phyloP scores from a whole-genome alignment of 352 stramenopile genomes.

The Phytophthora podocarpi region DNA sequence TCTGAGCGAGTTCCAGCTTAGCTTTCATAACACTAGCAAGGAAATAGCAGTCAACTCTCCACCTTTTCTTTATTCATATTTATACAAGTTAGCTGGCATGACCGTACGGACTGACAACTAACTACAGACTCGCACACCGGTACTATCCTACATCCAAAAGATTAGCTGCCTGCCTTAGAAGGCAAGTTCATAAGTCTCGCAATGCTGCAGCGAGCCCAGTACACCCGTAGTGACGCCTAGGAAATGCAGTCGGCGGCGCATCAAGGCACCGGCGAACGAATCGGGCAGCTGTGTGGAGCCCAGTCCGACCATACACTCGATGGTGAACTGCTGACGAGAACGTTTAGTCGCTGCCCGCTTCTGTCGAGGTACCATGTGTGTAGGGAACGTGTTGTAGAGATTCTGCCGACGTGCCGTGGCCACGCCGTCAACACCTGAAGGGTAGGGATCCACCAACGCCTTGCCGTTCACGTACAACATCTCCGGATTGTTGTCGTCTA shows the following conservation, averaged over 20 bases:
- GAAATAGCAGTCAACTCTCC: slow-evolving; percentile 1
- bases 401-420: slow-evolving; percentile 30
- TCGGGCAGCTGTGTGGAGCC: slow-evolving; percentile 45
- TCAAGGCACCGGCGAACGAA: slow-evolving; percentile 36
- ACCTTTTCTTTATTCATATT: slow-evolving; percentile 6
- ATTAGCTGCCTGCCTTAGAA: too few species aligned
- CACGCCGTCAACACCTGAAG: slow-evolving; percentile 28
- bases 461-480: slow-evolving; percentile 37
- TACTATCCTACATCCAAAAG: slow-evolving; percentile 2
- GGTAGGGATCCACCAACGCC: slow-evolving; percentile 29
- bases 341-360: slow-evolving; percentile 24
- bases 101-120: slow-evolving; percentile 1
- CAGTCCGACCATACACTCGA: slow-evolving; percentile 57
- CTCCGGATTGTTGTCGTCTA: slow-evolving; percentile 23
- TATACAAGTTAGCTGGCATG: slow-evolving; percentile 10
- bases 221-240: slow-evolving; percentile 38
- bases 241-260: slow-evolving; percentile 49
- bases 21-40: slow-evolving; percentile 12
- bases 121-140: not conserved
- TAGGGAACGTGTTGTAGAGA: slow-evolving; percentile 54
- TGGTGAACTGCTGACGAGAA: slow-evolving; percentile 24
- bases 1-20: not conserved
- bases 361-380: slow-evolving; percentile 56
- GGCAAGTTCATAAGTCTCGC: slow-evolving; percentile 28
- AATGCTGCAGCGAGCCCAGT: slow-evolving; percentile 37